A percentile compares a stretch with the other conserved stretches of the same genome.
phyloP scores from a whole-genome alignment of 2,329 filamentous ascomycete species.

The Fusarium devonianum region DNA sequence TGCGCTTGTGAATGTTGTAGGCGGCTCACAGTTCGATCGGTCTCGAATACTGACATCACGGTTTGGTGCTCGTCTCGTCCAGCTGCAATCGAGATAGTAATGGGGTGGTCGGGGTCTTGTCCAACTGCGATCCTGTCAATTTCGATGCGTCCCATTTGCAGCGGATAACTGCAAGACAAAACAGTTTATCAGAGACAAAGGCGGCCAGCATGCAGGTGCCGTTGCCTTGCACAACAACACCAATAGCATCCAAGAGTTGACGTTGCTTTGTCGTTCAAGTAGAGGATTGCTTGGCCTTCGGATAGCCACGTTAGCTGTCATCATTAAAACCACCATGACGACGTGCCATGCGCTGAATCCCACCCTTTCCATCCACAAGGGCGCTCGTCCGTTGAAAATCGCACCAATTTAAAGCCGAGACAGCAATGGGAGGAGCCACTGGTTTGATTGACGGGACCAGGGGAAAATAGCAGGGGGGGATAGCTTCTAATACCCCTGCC shows the following conservation, averaged over 20 bases:
- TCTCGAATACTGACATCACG: too few species aligned
- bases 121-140: too few species aligned
- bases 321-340: constrained; percentile 13
- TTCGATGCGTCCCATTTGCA: background rate
- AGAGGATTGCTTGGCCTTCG: constrained; percentile 1
- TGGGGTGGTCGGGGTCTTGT: too few species aligned
- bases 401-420: constrained; percentile 3
- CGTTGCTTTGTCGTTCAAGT: constrained; percentile 10
- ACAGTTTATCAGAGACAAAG: constrained; percentile 8
- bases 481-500: constrained; percentile 31
- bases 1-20: too few species aligned
- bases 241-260: constrained; percentile 7
- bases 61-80: too few species aligned
- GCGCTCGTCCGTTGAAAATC: background rate
- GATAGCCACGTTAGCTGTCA: constrained; percentile 4
- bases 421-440: constrained; percentile 15
- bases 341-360: constrained; percentile 1
- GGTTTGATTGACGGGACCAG: constrained; percentile 31
- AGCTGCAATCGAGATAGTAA: too few species aligned
- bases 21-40: too few species aligned
- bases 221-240: constrained; percentile 16
- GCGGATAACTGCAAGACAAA: background rate
- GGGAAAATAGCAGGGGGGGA: constrained; percentile 17
- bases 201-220: constrained; percentile 5
- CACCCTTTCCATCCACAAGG: constrained; percentile 10